Percentiles rank a stretch among this genome's conserved stretches.
Conservation (phyloP, 345 rosid species). For the Gossypium bickii region DNA sequence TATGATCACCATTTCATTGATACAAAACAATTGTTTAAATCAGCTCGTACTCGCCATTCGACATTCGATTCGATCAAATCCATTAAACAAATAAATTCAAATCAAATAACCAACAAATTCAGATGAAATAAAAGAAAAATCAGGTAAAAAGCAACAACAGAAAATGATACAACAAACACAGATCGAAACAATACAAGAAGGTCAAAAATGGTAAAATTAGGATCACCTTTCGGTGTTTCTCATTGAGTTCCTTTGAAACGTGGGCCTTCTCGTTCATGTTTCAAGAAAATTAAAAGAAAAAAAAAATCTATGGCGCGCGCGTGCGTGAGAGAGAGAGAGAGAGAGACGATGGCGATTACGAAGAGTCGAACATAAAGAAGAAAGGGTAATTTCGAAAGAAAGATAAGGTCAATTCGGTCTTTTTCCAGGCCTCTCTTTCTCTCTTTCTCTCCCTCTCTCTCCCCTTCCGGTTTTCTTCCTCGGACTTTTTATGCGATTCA, state of each 20-base stretch:
- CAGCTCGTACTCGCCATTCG: neutral
- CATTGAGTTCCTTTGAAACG: constrained; percentile 95
- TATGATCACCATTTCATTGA: neutral
- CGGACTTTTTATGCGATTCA: neutral
- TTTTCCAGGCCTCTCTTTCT: constrained; percentile 9
- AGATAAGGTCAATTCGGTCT: constrained; percentile 29
- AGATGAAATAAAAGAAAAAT: neutral
- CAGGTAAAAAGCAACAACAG: neutral
- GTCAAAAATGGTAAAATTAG: neutral
- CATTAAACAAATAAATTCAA: neutral
- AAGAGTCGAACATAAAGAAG: constrained; percentile 10
- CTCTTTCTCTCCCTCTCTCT: constrained; percentile 10
- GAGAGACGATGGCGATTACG: neutral
- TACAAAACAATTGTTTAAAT: neutral
- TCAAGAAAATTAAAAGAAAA: neutral
- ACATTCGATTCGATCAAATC: neutral
- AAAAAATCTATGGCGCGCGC: neutral
- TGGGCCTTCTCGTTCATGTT: constrained; percentile 94
- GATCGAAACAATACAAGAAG: constrained; percentile 3
- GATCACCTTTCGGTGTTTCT: constrained; percentile 76
- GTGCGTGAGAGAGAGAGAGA: neutral
- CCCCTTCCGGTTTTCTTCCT: neutral
- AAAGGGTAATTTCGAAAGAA: constrained; percentile 10
- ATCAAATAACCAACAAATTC: neutral
- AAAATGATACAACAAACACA: neutral